A percentile compares a stretch with the other conserved stretches of the same genome.
Conservation (phyloP, 169 alveolate genomes). For the Plasmodium billcollinsi region DNA sequence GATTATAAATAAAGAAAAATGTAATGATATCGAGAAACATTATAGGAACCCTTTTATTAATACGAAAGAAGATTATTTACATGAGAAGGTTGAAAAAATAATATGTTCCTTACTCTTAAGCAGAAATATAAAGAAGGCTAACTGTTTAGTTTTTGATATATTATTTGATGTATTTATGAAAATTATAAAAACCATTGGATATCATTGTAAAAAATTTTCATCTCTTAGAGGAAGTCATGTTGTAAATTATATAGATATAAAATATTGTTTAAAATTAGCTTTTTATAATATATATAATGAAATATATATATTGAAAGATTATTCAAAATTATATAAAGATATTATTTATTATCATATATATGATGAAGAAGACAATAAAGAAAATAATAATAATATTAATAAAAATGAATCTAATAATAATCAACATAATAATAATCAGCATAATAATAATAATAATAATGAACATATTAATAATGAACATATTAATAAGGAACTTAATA, state of each 20-base stretch:
- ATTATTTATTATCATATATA: conserved; percentile 9
- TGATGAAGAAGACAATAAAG: conserved; percentile 17
- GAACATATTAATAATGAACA: neutral
- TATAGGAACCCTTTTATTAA: conserved; percentile 49
- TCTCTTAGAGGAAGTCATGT: conserved; percentile 68
- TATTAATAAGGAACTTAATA: neutral
- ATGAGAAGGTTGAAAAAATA: conserved; percentile 24
- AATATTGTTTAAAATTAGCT: conserved; percentile 34
- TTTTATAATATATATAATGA: conserved; percentile 46
- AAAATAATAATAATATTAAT: neutral
- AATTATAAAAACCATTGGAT: conserved; percentile 49
- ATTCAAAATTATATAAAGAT: neutral
- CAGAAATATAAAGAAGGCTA: conserved; percentile 33
- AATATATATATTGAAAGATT: conserved; percentile 32
- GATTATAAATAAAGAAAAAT: neutral
- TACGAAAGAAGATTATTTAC: conserved; percentile 59
- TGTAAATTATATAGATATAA: conserved; percentile 66
- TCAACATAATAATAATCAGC: no score
- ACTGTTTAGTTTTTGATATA: conserved; percentile 19
- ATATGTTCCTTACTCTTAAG: conserved; percentile 35
- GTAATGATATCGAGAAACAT: conserved; percentile 22
- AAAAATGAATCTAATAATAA: neutral
- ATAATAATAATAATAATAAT: neutral
- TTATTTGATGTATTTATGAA: conserved; percentile 54
- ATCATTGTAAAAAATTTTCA: conserved; percentile 35